Evolutionary conservation across 1,139 yeast species (phyloP).

Genomic region (Diutina rugosa): DNA sequence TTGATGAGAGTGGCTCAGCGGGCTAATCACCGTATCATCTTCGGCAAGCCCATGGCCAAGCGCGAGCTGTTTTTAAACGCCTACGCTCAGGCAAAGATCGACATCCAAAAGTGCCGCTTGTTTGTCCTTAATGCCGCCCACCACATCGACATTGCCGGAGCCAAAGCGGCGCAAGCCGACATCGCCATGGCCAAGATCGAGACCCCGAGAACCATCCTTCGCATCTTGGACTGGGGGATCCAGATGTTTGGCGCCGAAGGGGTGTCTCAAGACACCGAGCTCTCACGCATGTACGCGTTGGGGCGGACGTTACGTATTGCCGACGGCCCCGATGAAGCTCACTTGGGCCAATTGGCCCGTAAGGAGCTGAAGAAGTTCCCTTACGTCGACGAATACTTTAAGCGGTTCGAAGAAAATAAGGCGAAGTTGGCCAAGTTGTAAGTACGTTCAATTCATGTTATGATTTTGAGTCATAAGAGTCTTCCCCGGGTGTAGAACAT

Average conservation of each 20-base stretch:
- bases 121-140: conserved; percentile 57
- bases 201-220: conserved; percentile 45
- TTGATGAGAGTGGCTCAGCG: conserved; percentile 39
- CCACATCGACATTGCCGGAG: conserved; percentile 42
- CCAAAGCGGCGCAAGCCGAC: conserved; percentile 45
- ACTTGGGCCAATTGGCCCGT: conserved; percentile 47
- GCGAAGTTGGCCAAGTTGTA: conserved; percentile 14
- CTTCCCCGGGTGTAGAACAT: no score
- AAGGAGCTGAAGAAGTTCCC: conserved; percentile 24
- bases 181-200: conserved; percentile 62
- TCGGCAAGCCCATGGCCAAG: conserved; percentile 40
- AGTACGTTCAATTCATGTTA: not conserved
- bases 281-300: conserved; percentile 43
- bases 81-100: conserved; percentile 47
- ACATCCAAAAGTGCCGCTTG: conserved; percentile 43
- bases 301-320: conserved; percentile 55
- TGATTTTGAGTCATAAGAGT: no score
- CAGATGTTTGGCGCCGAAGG: conserved; percentile 67
- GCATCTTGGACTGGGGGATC: conserved; percentile 52
- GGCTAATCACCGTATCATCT: conserved; percentile 42
- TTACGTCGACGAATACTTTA: conserved; percentile 22
- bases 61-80: conserved; percentile 41
- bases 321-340: conserved; percentile 72
- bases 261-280: conserved; percentile 48
- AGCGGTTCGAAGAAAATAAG: conserved; percentile 7